Evolutionary conservation across 176 grass and related monocot genomes (phyloP).

Genomic region (Oryza punctata): DNA sequence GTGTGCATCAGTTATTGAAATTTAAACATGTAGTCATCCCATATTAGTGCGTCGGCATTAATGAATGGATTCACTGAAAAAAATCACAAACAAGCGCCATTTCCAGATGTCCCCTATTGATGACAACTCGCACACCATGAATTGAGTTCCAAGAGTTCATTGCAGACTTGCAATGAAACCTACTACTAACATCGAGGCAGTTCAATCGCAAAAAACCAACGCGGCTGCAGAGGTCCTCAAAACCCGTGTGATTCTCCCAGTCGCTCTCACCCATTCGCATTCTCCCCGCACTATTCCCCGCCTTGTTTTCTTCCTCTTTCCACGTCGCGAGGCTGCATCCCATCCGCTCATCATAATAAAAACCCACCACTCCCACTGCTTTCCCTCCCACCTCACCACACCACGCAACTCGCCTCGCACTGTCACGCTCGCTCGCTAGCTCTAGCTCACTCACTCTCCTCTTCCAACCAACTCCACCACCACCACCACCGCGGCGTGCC

Average conservation of each 20-base stretch:
- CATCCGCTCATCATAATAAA: constrained; percentile 61
- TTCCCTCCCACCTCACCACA: constrained; percentile 21
- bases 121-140: background rate
- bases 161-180: background rate
- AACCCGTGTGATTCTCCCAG: background rate
- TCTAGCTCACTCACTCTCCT: constrained; percentile 23
- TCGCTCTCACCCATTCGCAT: background rate
- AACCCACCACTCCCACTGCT: constrained; percentile 24
- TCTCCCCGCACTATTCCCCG: constrained; percentile 4
- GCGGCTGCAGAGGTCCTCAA: background rate
- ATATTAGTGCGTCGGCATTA: background rate
- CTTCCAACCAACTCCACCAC: constrained; percentile 53
- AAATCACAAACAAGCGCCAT: background rate
- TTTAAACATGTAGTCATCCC: no score
- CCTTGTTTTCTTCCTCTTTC: constrained; percentile 24
- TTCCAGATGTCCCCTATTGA: background rate
- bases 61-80: background rate
- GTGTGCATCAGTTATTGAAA: no score
- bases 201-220: constrained; percentile 6
- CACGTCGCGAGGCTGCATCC: background rate
- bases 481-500: background rate
- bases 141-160: background rate
- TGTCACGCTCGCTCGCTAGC: constrained; percentile 19
- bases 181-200: background rate
- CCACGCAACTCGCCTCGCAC: background rate